These are phyloP conservation scores for Entomortierella chlamydospora DNA, from an alignment of 192 early-diverging fungal species.

Conservation along the genomic window DNA sequence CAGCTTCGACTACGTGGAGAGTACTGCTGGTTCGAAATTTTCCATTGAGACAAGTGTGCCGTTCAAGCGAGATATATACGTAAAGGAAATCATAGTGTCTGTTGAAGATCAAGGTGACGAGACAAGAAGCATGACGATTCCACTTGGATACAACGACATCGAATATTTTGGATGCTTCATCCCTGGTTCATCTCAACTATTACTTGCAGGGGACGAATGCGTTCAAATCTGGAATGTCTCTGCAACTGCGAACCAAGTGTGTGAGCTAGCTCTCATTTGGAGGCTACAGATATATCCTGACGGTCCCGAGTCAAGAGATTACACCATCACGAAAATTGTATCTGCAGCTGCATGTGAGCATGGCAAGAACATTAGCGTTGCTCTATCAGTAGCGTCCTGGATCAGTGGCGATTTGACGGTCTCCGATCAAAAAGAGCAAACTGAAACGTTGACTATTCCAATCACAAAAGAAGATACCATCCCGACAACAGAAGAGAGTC, in stretches of 20 bases:
- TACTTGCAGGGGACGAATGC: neutral
- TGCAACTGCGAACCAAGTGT: neutral
- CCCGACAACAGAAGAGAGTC: neutral
- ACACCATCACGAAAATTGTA: neutral
- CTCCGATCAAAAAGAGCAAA: no score
- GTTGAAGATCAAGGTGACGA: neutral
- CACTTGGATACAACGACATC: neutral
- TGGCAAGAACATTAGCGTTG: neutral
- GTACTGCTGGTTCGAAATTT: neutral
- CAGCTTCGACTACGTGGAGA: neutral
- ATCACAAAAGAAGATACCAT: neutral
- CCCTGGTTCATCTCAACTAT: neutral
- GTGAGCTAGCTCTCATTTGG: slow-evolving; percentile 1
- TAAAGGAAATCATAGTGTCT: neutral
- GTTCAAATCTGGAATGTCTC: slow-evolving; percentile 4
- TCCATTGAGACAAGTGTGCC: neutral
- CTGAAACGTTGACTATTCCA: neutral
- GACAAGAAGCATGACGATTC: neutral
- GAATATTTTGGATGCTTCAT: neutral
- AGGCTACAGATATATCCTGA: neutral
- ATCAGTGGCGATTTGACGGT: no score
- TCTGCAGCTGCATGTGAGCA: neutral
- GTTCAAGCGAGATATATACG: neutral
- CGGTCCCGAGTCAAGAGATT: no score
- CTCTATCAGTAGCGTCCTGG: neutral